Base-by-base conservation (phyloP, 176 grass and related monocot genomes). In the Neostapfia colusana region DNA sequence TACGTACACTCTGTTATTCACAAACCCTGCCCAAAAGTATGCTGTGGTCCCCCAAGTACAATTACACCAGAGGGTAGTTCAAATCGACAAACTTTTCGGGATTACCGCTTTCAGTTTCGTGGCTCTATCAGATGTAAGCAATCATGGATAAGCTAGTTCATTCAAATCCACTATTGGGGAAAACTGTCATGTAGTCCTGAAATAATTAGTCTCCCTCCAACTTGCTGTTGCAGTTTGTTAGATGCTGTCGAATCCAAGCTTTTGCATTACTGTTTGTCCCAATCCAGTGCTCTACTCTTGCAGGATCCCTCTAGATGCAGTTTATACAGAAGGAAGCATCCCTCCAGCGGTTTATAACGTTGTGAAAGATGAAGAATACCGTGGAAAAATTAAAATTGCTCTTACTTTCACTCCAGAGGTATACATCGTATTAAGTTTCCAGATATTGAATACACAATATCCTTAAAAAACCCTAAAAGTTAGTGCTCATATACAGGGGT, bases 341-440 rank as follows among this genome's bases (percentile, higher is more conserved):
- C 83, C 91, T 60, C 64, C 87, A 51, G 78, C 74, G 15, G 77
- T 73, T 79, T 95, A 95, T 56, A 92, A 73, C 67, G 87, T 98
- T 25, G 91, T 90, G 16, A 99, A 99, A 86, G 91, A 92, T 9
- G 63, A 92, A 70, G 63, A 95, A 58, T 99, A 99, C 31, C 66
- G 80, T 63, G 89, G 89, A 82, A 87, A 95, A 88, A 85, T 99
- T 74, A 95, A 83, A 88, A 28, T 96, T 40, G 89, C 67, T 27
- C 93, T 98, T 51, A 86, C 76, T 10, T 92, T 92, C 70, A 88
- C 78, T 68, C 79, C 82, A 14, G 67, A 89, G 86, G 93, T 96
- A 90, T 40, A 46, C n/a, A 8, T 82, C 20, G 48, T n/a, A 50
- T 80, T 73, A 42, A 10, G 24, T 21, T 17, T 80, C 23, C 35